phyloP scores from a whole-genome alignment of 2,329 filamentous ascomycete species.

The Sporothrix pallida region DNA sequence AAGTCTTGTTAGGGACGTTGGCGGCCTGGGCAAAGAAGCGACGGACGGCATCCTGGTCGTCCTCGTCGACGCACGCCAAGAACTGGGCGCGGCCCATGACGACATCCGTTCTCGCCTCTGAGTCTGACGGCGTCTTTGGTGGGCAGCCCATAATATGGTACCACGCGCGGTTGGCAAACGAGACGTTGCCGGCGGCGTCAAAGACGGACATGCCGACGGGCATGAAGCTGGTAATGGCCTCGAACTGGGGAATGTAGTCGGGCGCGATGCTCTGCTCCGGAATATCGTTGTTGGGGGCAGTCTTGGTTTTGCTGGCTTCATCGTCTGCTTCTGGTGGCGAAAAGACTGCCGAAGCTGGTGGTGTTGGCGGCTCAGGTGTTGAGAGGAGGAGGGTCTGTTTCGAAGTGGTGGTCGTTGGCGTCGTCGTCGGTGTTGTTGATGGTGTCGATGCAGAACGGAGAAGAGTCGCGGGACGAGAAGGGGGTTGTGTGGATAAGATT shows the following conservation, averaged over 20 bases:
- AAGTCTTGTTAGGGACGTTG: constrained; percentile 49
- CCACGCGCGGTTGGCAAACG: constrained; percentile 74
- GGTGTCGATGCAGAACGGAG: not conserved
- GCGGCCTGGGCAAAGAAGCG: constrained; percentile 51
- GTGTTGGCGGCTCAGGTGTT: not conserved
- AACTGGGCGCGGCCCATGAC: constrained; percentile 41
- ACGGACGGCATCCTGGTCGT: constrained; percentile 52
- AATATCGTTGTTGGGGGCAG: not conserved
- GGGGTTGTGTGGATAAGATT: not conserved
- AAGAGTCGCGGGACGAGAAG: not conserved
- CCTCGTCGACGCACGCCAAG: constrained; percentile 53
- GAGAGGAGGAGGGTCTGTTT: not conserved
- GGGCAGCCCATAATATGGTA: constrained; percentile 56
- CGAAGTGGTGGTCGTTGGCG: not conserved
- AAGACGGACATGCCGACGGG: constrained; percentile 77
- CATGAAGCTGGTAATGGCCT: constrained; percentile 73
- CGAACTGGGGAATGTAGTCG: constrained; percentile 64
- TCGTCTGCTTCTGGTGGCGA: constrained; percentile 24
- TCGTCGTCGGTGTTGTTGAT: constrained; percentile 3
- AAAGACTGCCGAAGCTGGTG: constrained; percentile 22
- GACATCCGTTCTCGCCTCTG: constrained; percentile 31
- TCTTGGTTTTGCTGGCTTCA: not conserved
- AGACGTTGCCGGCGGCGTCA: constrained; percentile 66
- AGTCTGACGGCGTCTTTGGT: constrained; percentile 37
- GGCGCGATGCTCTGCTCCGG: constrained; percentile 3